Conservation (phyloP, 495 filamentous ascomycete species). For the Aspergillus panamensis region DNA sequence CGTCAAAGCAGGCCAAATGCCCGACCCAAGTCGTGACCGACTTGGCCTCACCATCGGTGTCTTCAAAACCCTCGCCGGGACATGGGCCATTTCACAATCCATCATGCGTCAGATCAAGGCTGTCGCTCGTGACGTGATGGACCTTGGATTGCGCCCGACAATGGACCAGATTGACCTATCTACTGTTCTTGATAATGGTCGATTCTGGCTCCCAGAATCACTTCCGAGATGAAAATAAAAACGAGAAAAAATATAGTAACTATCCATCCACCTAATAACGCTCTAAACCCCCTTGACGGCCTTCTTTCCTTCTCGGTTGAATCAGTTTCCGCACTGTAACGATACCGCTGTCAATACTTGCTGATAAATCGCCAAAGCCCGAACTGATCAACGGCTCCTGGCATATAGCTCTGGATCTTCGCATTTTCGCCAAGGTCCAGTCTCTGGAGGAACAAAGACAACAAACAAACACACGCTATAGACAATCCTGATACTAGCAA, state of each 20-base stretch:
- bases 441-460: background rate
- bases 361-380: background rate
- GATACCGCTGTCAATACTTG: constrained; percentile 1
- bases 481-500: too few relatives aligned
- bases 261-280: background rate
- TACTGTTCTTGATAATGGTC: constrained; percentile 36
- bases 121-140: constrained; percentile 46
- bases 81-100: constrained; percentile 73
- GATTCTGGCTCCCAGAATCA: constrained; percentile 34
- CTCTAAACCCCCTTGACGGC: background rate
- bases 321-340: background rate
- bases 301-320: background rate
- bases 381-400: background rate
- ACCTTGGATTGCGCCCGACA: constrained; percentile 42
- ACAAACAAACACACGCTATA: background rate
- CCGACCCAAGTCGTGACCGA: constrained; percentile 66
- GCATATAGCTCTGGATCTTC: background rate
- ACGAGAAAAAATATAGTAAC: background rate
- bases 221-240: constrained; percentile 4
- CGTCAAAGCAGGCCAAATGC: constrained; percentile 66
- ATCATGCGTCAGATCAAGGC: constrained; percentile 70
- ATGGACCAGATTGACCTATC: constrained; percentile 42
- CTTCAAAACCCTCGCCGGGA: constrained; percentile 65
- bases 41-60: constrained; percentile 80
- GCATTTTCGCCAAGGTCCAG: background rate